A percentile compares a stretch with the other conserved stretches of the same genome.
Evolutionary conservation across 495 filamentous ascomycete species (phyloP).

Genomic region (Parmelia sp.): DNA sequence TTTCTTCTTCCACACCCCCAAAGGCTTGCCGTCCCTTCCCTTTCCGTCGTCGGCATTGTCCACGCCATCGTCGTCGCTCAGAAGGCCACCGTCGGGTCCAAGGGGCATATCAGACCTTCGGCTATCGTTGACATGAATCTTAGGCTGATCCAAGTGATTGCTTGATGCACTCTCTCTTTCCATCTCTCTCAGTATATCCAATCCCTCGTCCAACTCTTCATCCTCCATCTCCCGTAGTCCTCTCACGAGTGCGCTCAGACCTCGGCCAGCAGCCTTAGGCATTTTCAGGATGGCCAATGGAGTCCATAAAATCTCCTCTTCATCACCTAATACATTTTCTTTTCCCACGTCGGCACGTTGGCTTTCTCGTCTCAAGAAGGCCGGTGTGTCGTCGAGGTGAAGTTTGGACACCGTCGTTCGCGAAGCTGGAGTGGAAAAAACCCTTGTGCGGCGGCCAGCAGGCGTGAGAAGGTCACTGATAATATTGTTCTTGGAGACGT

Average conservation of each 20-base stretch:
- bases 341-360: slow-evolving; percentile 25
- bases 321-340: slow-evolving; percentile 30
- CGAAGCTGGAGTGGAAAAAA: slow-evolving; percentile 13
- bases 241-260: slow-evolving; percentile 72
- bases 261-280: slow-evolving; percentile 57
- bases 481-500: neutral
- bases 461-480: slow-evolving; percentile 16
- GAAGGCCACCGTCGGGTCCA: slow-evolving; percentile 56
- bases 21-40: slow-evolving; percentile 39
- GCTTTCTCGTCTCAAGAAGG: slow-evolving; percentile 22
- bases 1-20: slow-evolving; percentile 78
- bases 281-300: slow-evolving; percentile 45
- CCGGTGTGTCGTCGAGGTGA: slow-evolving; percentile 23
- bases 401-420: slow-evolving; percentile 16
- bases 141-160: slow-evolving; percentile 25
- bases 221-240: slow-evolving; percentile 73
- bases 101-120: slow-evolving; percentile 47
- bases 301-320: slow-evolving; percentile 37
- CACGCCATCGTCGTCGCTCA: slow-evolving; percentile 45
- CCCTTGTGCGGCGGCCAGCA: slow-evolving; percentile 14
- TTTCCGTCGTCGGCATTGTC: slow-evolving; percentile 35
- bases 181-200: slow-evolving; percentile 75
- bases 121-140: slow-evolving; percentile 56
- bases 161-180: slow-evolving; percentile 47
- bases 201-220: slow-evolving; percentile 67